Base-by-base conservation (phyloP, 164 flowering plant genomes). In the Annona squamosa region DNA sequence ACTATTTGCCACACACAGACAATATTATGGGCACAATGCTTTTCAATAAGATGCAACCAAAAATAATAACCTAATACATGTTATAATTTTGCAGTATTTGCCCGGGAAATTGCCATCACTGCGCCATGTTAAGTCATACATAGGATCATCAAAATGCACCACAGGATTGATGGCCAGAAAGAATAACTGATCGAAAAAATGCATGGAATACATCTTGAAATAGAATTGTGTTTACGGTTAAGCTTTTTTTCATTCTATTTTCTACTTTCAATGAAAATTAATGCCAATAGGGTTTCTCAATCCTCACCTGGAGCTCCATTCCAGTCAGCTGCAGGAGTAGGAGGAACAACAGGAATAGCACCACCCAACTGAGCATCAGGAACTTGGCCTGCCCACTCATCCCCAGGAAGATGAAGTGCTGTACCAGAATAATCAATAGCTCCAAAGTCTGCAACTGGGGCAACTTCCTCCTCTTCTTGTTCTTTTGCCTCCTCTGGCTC, bases 401-500 rank as follows among this genome's bases (percentile, higher is more conserved):
- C 81, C 68, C 63, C 61, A 9, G 65, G 65, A 71, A 65, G 79
- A 7, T 56, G 69, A 71, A 66, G 76, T 10, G 72, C 67, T 3
- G 82, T 56, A 17, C 75, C 70, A 41, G 76, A 26, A 65, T 75
- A 83, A 17, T 84, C 86, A 2, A 79, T 16, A 0, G 66, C 72
- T 46, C 83, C 82, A 74, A 77, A 87, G 37, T 90, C 92, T 9
- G 79, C 73, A 2, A 77, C 74, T 1, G 77, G 76, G 19, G 72
- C 77, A 3, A 76, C 77, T 18, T 85, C 97, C 7, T 87, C 94
- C 46, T 87, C 92, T 56, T 86, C 86, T 46, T 76, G 82, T n/a
- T 82, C 86, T 85, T 89, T 90, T 47, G 89, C 80, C 76, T 91
- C 97, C 76, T 91, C 97, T 19, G 93, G 92, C 64, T 91, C 97